Evolutionary conservation across 768 basidiomycete genomes (phyloP).

Genomic region (Panellus pusillus): DNA sequence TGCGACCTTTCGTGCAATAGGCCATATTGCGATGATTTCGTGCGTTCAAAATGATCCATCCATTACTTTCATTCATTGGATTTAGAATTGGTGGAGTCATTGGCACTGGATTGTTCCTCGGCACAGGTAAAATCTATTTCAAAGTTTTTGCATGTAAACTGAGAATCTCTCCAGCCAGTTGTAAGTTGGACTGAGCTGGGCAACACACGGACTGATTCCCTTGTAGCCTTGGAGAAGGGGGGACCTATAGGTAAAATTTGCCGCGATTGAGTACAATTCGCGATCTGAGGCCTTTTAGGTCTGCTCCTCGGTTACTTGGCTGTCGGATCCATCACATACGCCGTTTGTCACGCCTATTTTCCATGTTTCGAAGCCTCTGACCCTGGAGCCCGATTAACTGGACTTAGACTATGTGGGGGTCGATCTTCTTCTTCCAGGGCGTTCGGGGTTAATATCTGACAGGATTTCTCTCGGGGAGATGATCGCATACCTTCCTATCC

Average conservation of each 20-base stretch:
- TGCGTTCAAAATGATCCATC: neutral
- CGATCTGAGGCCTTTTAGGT: slow-evolving; percentile 31
- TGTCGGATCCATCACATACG: slow-evolving; percentile 69
- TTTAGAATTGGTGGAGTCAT: slow-evolving; percentile 62
- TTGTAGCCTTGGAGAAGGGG: slow-evolving; percentile 42
- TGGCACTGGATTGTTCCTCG: slow-evolving; percentile 59
- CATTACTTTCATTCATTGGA: neutral
- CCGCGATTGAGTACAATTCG: neutral
- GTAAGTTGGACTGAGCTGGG: too few relatives aligned
- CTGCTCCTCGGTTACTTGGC: slow-evolving; percentile 68
- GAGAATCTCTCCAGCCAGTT: neutral
- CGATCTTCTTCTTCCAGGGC: neutral
- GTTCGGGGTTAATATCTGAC: slow-evolving; percentile 2
- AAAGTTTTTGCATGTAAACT: neutral
- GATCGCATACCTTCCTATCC: slow-evolving; percentile 60
- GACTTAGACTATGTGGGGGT: too few relatives aligned
- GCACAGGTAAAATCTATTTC: slow-evolving; percentile 43
- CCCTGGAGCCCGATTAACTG: too few relatives aligned
- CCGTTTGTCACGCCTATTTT: too few relatives aligned
- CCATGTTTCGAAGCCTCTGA: too few relatives aligned
- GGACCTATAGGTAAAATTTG: slow-evolving; percentile 60
- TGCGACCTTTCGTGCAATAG: neutral
- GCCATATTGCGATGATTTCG: slow-evolving; percentile 18
- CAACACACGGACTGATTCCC: neutral
- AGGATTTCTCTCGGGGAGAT: slow-evolving; percentile 60